These are phyloP conservation scores for Teunomyces lycoperdinae DNA, from an alignment of 805 yeast species.

Conservation along the genomic window DNA sequence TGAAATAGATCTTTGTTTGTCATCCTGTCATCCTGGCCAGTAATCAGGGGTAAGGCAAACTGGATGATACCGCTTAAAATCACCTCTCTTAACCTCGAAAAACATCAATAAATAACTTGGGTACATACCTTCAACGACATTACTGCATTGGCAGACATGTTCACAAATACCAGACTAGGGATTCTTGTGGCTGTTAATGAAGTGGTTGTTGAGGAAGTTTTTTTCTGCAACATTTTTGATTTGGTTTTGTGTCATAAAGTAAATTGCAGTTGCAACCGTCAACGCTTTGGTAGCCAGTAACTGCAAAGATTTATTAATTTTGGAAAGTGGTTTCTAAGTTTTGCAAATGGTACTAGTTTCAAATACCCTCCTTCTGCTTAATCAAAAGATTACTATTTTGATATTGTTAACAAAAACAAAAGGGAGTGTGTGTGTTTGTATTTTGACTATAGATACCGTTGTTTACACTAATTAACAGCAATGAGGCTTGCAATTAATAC, in stretches of 20 bases:
- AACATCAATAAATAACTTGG: background rate
- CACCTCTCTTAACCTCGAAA: background rate
- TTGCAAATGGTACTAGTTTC: no score
- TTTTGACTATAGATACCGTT: no score
- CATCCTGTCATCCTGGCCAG: background rate
- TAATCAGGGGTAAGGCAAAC: background rate
- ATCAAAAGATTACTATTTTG: no score
- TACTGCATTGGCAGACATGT: conserved; percentile 1
- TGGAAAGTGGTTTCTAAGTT: no score
- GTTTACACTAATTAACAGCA: no score
- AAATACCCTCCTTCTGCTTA: no score
- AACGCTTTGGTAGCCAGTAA: background rate
- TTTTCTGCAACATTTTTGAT: conserved; percentile 3
- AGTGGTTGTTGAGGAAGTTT: conserved; percentile 3
- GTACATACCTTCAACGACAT: background rate
- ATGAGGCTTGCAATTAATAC: no score
- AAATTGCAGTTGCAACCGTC: conserved; percentile 1
- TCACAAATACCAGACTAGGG: background rate
- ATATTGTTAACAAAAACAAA: no score
- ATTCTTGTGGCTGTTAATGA: conserved; percentile 2
- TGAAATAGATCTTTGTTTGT: background rate
- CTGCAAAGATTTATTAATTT: no score
- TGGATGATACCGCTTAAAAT: background rate
- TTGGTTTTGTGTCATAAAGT: conserved; percentile 1
- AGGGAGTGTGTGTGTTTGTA: no score